Evolutionary conservation across 129 eudicot genomes (phyloP).

Genomic region (Logfia minima): DNA sequence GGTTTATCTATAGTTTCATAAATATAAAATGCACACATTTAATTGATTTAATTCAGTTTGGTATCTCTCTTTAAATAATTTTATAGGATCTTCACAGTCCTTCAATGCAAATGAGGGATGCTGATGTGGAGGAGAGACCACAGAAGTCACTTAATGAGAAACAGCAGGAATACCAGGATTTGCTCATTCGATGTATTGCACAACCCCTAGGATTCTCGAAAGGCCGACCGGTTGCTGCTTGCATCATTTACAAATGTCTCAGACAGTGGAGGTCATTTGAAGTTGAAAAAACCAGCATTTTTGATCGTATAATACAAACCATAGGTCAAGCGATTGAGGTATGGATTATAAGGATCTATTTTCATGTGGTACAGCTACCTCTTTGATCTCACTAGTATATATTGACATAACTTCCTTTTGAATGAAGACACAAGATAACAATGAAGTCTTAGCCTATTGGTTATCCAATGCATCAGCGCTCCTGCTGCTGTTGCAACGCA

Average conservation of each 20-base stretch:
- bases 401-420: conserved; percentile 22
- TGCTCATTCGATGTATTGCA: conserved; percentile 87
- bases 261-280: conserved; percentile 90
- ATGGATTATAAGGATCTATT: conserved; percentile 1
- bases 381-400: neutral
- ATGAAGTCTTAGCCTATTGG: conserved; percentile 85
- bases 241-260: conserved; percentile 90
- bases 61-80: conserved; percentile 16
- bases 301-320: conserved; percentile 86
- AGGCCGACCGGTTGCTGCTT: conserved; percentile 90
- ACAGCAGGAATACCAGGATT: conserved; percentile 93
- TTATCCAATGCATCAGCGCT: conserved; percentile 84
- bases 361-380: neutral
- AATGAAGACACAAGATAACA: conserved; percentile 84
- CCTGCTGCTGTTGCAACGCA: conserved; percentile 72
- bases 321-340: conserved; percentile 95
- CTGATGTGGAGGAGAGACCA: conserved; percentile 77
- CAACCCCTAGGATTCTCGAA: conserved; percentile 85
- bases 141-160: conserved; percentile 93
- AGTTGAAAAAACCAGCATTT: conserved; percentile 85
- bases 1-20: neutral
- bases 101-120: conserved; percentile 50
- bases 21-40: neutral
- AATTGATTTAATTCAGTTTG: conserved; percentile 2
- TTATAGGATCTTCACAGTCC: conserved; percentile 69